These are phyloP conservation scores for Aspergillus sp. DNA, from an alignment of 2,329 filamentous ascomycete genomes.

Conservation along the genomic window DNA sequence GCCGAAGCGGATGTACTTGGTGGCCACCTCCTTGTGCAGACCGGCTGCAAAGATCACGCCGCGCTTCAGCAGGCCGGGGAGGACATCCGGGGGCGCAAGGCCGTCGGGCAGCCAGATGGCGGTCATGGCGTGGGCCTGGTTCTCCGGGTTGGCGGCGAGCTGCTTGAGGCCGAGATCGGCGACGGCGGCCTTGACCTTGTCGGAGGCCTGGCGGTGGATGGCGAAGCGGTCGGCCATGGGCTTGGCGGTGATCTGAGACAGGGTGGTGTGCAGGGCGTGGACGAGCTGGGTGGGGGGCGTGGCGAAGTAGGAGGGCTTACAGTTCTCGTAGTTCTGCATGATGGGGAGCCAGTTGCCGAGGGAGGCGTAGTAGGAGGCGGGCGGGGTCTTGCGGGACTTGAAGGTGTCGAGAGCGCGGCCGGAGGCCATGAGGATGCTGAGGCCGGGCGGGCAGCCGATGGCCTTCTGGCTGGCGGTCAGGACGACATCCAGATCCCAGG, in stretches of 20 bases:
- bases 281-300: constrained; percentile 93
- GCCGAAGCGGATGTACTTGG: constrained; percentile 91
- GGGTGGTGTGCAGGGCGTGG: constrained; percentile 84
- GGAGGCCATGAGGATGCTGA: constrained; percentile 93
- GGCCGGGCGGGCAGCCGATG: constrained; percentile 89
- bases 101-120: constrained; percentile 91
- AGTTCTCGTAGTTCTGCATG: constrained; percentile 98
- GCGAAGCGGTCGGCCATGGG: constrained; percentile 81
- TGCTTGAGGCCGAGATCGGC: constrained; percentile 80
- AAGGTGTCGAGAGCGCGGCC: constrained; percentile 79
- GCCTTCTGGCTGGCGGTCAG: constrained; percentile 96
- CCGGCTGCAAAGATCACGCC: constrained; percentile 94
- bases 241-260: constrained; percentile 78
- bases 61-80: constrained; percentile 80
- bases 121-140: constrained; percentile 97
- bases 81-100: constrained; percentile 73
- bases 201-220: constrained; percentile 72
- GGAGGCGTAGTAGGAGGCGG: constrained; percentile 87
- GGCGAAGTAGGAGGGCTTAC: constrained; percentile 97
- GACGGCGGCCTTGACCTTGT: constrained; percentile 82
- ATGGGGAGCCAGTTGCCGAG: constrained; percentile 98
- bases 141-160: constrained; percentile 77
- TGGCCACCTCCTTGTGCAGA: constrained; percentile 90
- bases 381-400: constrained; percentile 75
- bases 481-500: constrained; percentile 89